These are phyloP conservation scores for Rutstroemia sp. DNA, from an alignment of 2,329 filamentous ascomycete genomes.

Conservation along the genomic window DNA sequence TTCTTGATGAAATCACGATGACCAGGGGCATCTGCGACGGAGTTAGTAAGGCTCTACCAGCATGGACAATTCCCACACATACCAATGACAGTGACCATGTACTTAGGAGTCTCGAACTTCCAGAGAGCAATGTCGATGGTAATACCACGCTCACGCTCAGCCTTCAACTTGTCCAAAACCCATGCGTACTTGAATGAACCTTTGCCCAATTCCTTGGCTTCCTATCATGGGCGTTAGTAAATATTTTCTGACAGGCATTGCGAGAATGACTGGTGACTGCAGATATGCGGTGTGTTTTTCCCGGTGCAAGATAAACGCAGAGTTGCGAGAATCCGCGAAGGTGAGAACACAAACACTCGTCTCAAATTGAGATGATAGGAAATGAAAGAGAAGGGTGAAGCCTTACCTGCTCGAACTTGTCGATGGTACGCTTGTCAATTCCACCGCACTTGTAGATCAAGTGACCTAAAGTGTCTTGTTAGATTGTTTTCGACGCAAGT, in stretches of 20 bases:
- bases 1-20: constrained; percentile 99
- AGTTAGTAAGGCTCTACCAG: constrained; percentile 3
- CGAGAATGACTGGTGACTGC: neutral
- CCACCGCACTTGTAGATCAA: constrained; percentile 99
- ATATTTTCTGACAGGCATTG: neutral
- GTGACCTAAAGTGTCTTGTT: constrained; percentile 47
- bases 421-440: constrained; percentile 99
- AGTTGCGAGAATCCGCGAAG: no score
- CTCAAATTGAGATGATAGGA: constrained; percentile 23
- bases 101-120: constrained; percentile 99
- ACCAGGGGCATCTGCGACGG: constrained; percentile 73
- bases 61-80: constrained; percentile 32
- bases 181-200: constrained; percentile 99
- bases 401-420: constrained; percentile 99
- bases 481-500: no score
- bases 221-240: constrained; percentile 44
- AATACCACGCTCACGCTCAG: constrained; percentile 99
- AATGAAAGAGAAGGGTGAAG: constrained; percentile 12
- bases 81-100: constrained; percentile 97
- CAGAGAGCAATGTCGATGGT: constrained; percentile 99
- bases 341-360: constrained; percentile 22
- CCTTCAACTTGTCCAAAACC: constrained; percentile 99
- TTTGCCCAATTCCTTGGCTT: constrained; percentile 99
- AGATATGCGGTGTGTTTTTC: neutral
- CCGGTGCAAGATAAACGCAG: neutral